Evolutionary conservation across 306 rosid genomes (phyloP).

Genomic region (Acacia confusa): DNA sequence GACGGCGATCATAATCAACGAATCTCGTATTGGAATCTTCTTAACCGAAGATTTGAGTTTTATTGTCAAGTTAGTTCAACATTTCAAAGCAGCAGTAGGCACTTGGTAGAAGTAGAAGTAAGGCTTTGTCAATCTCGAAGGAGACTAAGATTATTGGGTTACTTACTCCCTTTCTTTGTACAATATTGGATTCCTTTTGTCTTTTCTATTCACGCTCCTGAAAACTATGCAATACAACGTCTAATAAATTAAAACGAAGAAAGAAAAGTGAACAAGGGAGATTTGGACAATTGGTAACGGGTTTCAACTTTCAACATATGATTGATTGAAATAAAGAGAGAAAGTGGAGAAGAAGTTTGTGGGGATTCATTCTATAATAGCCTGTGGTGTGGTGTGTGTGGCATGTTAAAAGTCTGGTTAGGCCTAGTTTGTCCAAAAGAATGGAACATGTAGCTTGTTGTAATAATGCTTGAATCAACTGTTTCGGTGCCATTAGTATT

Average conservation of each 20-base stretch:
- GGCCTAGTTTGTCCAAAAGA: too few relatives aligned
- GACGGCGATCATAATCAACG: constrained; percentile 88
- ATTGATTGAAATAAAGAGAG: not conserved
- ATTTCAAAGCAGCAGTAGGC: constrained; percentile 26
- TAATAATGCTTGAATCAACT: constrained; percentile 26
- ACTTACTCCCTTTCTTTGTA: constrained; percentile 35
- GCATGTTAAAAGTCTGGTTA: too few relatives aligned
- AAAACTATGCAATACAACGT: not conserved
- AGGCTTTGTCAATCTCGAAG: constrained; percentile 37
- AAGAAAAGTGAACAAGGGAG: constrained; percentile 27
- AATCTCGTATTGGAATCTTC: constrained; percentile 86
- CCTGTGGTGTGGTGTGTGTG: too few relatives aligned
- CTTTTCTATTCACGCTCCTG: constrained; percentile 23
- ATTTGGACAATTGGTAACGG: constrained; percentile 66
- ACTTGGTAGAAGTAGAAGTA: constrained; percentile 36
- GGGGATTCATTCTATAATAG: constrained; percentile 3
- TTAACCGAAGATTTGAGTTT: constrained; percentile 26
- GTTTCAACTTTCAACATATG: constrained; percentile 35
- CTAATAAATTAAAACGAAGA: constrained; percentile 16
- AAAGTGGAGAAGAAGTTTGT: constrained; percentile 16
- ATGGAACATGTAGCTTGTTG: not conserved
- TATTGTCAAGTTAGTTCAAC: not conserved
- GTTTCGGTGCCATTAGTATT: not conserved
- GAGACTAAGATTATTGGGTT: constrained; percentile 47
- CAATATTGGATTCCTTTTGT: constrained; percentile 44